phyloP scores from a whole-genome alignment of 352 stramenopile genomes.

The Globisporangium abappressorium region DNA sequence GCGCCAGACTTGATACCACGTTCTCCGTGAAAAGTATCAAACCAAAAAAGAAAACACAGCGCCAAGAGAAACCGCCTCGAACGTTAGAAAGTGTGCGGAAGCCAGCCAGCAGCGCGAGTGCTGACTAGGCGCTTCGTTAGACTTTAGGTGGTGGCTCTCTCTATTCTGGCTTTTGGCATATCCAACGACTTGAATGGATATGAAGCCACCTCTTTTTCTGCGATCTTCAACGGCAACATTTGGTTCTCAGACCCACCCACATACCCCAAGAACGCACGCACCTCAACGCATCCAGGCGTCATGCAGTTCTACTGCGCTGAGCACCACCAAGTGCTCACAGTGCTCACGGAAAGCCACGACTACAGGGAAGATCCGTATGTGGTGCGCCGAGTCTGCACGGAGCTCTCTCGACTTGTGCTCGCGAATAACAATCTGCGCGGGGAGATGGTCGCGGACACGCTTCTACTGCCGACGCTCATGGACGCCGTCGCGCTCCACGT shows the following conservation, averaged over 20 bases:
- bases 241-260: not conserved
- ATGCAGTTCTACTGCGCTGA: slow-evolving; percentile 69
- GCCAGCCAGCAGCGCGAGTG: too few relatives aligned
- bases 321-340: slow-evolving; percentile 28
- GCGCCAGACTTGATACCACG: not conserved
- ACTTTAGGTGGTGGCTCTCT: not conserved
- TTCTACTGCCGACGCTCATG: slow-evolving; percentile 30
- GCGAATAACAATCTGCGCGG: slow-evolving; percentile 25
- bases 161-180: not conserved
- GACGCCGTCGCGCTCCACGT: slow-evolving; percentile 29
- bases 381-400: slow-evolving; percentile 48
- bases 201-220: slow-evolving; percentile 6
- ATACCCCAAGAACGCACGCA: not conserved
- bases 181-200: not conserved
- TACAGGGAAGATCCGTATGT: slow-evolving; percentile 39
- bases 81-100: not conserved
- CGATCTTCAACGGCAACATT: slow-evolving; percentile 8
- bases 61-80: slow-evolving; percentile 4
- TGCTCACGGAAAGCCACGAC: slow-evolving; percentile 23
- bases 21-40: not conserved
- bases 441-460: slow-evolving; percentile 30
- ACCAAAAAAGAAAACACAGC: not conserved
- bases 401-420: slow-evolving; percentile 48
- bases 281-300: not conserved
- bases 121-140: too few relatives aligned